Base-by-base conservation (phyloP, 371 early-diverging fungal species). In the Spraguea lophii region DNA sequence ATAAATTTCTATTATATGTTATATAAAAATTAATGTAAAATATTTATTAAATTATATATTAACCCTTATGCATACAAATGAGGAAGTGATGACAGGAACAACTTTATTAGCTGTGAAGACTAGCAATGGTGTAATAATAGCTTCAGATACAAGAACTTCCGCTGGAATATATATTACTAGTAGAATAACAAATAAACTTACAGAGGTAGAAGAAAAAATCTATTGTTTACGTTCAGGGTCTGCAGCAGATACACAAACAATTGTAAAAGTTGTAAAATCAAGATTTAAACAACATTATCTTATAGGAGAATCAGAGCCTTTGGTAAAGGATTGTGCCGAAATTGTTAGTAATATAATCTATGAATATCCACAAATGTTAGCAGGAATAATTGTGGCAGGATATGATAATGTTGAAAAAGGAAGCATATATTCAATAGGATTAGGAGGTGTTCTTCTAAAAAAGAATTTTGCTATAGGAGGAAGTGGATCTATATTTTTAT, bases 331-430 rank as follows among this genome's bases (percentile, higher is more conserved):
- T 44, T 92, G 87, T n/a, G 85, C 93, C 13, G 72, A 80, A 21
- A 60, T 92, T 46, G 86, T 89, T 73, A 86, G 83, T 49, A 81
- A 87, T 61, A 61, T 95, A 19, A 83, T 87, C 72, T 98, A 94
- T 71, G 71, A 78, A 50, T 88, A 95, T 75, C 80, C 84, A 66
- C 54, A 55, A 42, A 68, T 98, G 52, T 70, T 70, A 38, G 97
- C 97, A n/a, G 90, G 88, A 35, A 82, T 98, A 61, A 98, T 98
- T 65, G 83, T 94, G 26, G 99, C 84, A 37, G 99, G 99, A 37
- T 90, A 85, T 82, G 99, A 98, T 71, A 76, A 82, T 60, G 71
- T 78, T 49, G 46, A 53, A 19, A 74, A 80, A 37, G 87, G 88
- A n/a, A 48, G 44, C 17, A 40, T 73, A 2, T 95, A 83, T 72